Evolutionary conservation across 2,329 filamentous ascomycete genomes (phyloP), one percentile per base, ranked within the genome.

Genomic region (Annulohypoxylon truncatum): DNA sequence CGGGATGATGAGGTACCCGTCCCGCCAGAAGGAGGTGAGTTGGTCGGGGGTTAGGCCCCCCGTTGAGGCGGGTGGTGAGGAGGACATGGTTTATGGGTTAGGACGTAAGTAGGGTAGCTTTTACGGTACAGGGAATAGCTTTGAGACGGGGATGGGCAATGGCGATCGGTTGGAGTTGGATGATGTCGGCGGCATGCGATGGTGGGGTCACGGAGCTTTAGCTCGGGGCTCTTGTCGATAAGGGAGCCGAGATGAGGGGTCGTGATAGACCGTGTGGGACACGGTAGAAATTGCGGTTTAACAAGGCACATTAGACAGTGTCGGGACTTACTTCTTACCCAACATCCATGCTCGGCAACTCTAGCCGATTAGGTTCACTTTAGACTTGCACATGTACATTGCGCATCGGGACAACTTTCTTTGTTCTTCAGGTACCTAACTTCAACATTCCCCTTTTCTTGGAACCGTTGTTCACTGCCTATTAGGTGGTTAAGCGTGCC

Each of bases 1-100:
- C 1, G 92, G 92, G 73, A 99, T 87, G 74, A 98, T 86, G 66
- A 98, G 90, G 81, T 96, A 98, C 80, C 96, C 96, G 82, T 98
- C 92, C 53, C 87, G 83, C 72, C 91, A 79, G 84, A 96, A 98
- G 74, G 85, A 83, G 51, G 85, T 77, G 48, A 96, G 81, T 76
- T 97, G 94, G 29, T 87, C 83, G 44, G 88, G 79, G 13, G 90
- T 91, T 62, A 97, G 91, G 61, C 90, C 91, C 22, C 71, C 73
- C 59, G 74, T 78, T 67, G 66, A 65, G 35, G 52, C 15, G 28
- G 64, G 48, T 15, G 60, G 20, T 59, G 44, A 35, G 10, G 67
- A 57, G 44, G 68, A 47, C 66, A 72, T 73, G 1, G 51, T 64
- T 50, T 38, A 28, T 4, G 46, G 8, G 9, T 22, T 33, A n/a